Evolutionary conservation across 306 rosid genomes (phyloP).

Genomic region (Sesbania bispinosa): DNA sequence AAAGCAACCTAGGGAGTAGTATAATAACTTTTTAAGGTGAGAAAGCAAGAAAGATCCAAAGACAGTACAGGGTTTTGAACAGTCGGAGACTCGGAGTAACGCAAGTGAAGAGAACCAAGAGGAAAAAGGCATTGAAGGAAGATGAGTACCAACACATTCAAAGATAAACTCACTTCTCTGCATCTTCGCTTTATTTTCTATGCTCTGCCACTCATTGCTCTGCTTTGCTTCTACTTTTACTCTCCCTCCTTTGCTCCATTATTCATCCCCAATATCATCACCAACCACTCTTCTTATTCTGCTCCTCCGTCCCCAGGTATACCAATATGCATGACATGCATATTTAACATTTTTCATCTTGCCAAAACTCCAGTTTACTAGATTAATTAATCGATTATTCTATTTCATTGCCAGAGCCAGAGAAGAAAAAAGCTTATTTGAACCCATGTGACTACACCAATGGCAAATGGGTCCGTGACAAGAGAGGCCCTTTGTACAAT

Average conservation of each 20-base stretch:
- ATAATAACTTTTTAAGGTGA: no score
- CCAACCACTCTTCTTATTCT: slow-evolving; percentile 7
- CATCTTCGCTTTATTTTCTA: slow-evolving; percentile 41
- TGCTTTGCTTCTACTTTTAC: slow-evolving; percentile 44
- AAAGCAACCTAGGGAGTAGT: no score
- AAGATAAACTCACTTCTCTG: slow-evolving; percentile 29
- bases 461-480: slow-evolving; percentile 59
- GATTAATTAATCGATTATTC: background rate
- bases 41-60: no score
- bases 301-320: slow-evolving; percentile 13
- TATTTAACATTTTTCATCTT: no score
- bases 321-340: no score
- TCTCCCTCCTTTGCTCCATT: slow-evolving; percentile 25
- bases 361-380: background rate
- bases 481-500: slow-evolving; percentile 51
- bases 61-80: no score
- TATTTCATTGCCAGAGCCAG: slow-evolving; percentile 44
- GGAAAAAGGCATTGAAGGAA: background rate
- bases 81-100: no score
- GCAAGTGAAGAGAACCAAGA: no score
- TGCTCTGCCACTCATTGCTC: slow-evolving; percentile 43
- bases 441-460: slow-evolving; percentile 58
- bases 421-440: slow-evolving; percentile 16
- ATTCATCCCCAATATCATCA: background rate
- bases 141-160: slow-evolving; percentile 44